Conservation (phyloP, 2,329 filamentous ascomycete genomes). For the Diaporthe eres region DNA sequence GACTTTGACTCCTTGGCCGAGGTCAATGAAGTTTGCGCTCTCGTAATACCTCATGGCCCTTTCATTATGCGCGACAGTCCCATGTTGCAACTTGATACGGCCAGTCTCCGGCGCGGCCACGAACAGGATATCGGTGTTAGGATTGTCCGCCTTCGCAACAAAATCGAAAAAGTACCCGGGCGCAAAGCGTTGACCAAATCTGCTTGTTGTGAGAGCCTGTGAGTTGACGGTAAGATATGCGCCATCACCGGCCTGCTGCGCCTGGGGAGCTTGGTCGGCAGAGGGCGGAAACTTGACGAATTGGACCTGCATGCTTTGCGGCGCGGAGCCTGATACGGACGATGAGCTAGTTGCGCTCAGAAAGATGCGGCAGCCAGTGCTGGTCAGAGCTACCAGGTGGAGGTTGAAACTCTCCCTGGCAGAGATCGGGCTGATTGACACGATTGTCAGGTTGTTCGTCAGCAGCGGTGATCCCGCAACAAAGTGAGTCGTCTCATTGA, state of each 20-base stretch:
- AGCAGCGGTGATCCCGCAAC: slow-evolving; percentile 81
- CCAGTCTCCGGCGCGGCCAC: slow-evolving; percentile 90
- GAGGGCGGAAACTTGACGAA: slow-evolving; percentile 93
- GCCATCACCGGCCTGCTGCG: slow-evolving; percentile 53
- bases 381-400: slow-evolving; percentile 90
- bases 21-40: slow-evolving; percentile 82
- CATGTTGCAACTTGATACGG: slow-evolving; percentile 76
- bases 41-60: slow-evolving; percentile 76
- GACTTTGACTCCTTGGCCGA: slow-evolving; percentile 74
- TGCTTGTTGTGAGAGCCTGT: slow-evolving; percentile 63
- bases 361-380: slow-evolving; percentile 91
- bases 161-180: slow-evolving; percentile 95
- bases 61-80: slow-evolving; percentile 55
- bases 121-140: slow-evolving; percentile 79
- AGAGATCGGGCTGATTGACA: slow-evolving; percentile 88
- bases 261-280: background rate
- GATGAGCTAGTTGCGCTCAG: slow-evolving; percentile 89
- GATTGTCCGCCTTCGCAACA: slow-evolving; percentile 67
- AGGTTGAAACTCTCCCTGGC: slow-evolving; percentile 84
- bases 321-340: slow-evolving; percentile 74
- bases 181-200: slow-evolving; percentile 74
- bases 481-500: slow-evolving; percentile 87
- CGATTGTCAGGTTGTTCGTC: slow-evolving; percentile 78
- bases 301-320: slow-evolving; percentile 97
- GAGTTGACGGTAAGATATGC: slow-evolving; percentile 65